These are phyloP conservation scores for Jaenimonas drosophilae DNA, from an alignment of 208 protist genomes.

Conservation along the genomic window DNA sequence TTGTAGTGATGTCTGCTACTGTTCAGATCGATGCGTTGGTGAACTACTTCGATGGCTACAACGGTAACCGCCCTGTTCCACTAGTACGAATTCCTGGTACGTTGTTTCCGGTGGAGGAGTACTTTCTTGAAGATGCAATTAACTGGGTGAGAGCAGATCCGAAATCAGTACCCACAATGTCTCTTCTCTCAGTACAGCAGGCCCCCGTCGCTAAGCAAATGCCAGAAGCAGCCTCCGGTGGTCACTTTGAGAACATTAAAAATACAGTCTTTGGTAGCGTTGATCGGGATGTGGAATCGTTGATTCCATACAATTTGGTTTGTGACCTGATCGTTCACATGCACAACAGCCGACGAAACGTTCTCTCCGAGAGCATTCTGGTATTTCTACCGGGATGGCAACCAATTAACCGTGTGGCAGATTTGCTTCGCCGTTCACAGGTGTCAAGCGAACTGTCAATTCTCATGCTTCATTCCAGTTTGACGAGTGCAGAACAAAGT, in stretches of 20 bases:
- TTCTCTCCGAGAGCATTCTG: conserved; percentile 64
- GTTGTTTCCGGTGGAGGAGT: conserved; percentile 74
- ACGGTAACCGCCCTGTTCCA: conserved; percentile 13
- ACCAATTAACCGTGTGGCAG: conserved; percentile 63
- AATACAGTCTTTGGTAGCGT: conserved; percentile 35
- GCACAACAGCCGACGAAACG: conserved; percentile 25
- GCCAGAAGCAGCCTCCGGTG: conserved; percentile 2
- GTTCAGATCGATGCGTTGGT: conserved; percentile 62
- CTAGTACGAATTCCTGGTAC: conserved; percentile 80
- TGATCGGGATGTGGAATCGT: conserved; percentile 38
- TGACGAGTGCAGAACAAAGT: conserved; percentile 84
- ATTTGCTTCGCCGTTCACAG: conserved; percentile 31
- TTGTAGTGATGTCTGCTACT: conserved; percentile 97
- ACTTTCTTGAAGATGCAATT: conserved; percentile 82
- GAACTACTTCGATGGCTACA: conserved; percentile 49
- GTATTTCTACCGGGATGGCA: conserved; percentile 88
- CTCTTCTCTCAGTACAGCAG: not conserved
- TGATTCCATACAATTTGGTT: conserved; percentile 67
- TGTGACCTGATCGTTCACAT: conserved; percentile 51
- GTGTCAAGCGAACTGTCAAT: conserved; percentile 53
- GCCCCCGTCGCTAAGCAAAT: too few species aligned
- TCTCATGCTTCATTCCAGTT: conserved; percentile 83
- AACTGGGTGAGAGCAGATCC: conserved; percentile 25
- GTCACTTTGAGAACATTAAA: conserved; percentile 47
- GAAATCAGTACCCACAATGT: conserved; percentile 1